Base-by-base conservation (phyloP, 1,284 basidiomycete genomes). In the Rhodofomes roseus region DNA sequence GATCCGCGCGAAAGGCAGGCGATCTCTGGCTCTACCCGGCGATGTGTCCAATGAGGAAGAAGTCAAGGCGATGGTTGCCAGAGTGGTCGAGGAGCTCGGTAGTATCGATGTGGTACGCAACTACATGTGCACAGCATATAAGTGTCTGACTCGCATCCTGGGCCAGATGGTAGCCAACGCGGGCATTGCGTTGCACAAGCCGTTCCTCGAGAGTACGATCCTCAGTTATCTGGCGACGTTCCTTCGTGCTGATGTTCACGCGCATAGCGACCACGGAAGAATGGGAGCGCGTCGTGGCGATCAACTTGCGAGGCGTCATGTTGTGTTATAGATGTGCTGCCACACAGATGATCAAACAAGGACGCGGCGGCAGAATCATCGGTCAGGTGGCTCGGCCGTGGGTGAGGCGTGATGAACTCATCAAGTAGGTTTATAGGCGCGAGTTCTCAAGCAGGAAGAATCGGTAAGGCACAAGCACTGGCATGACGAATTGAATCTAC, bases 281-380 rank as follows among this genome's bases (percentile, higher is more conserved):
- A 1, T 61, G 68, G 41, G 71, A 74, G 58, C 62, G 62, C 37
- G 52, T 74, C 1, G 60, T 70, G 34, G 54, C 60, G 27, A 63
- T 76, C 52, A 76, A 76, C 62, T 60, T 71, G n/a, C 67, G 66
- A 37, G 73, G 75, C 16, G 68, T 71, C 7, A 69, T 75, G 56
- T 61, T 72, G 22, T 71, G 69, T 62, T 76, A 73, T 66, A 73
- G 73, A 63, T 68, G 71, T 31, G 75, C 74, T 0, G 73, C 73
- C 3, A 59, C 64, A 27, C 70, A 72, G 55, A 70, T 76, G 69
- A 58, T 72, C 53, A 66, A 70, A 62, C 75, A 76, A 62, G 74
- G 74, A 7, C 63, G 63, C 3, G 75, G 75, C 0, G 75, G 75
- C 3, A 66, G 72, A 27, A 71, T 76, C 12, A 70, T 76, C 20